Evolutionary conservation across 768 basidiomycete species (phyloP), one percentile per base, ranked within the genome.

Genomic region (Stropharia rugosoannulata): DNA sequence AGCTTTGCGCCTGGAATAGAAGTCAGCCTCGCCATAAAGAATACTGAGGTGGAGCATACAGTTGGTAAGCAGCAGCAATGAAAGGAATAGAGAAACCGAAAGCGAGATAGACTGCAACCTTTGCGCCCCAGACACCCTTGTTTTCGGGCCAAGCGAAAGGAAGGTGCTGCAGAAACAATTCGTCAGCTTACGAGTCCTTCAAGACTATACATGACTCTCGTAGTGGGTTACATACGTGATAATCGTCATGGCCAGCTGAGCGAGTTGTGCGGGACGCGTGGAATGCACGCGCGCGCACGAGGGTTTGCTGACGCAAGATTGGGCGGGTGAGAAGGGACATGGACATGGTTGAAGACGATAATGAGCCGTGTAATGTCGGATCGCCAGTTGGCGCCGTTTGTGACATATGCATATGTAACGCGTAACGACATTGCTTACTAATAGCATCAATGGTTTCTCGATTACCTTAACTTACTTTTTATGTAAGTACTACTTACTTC

Each of bases 81-180:
- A 91, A 84, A 25, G 89, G 89, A 58, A 90, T 81, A 54, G 79
- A 68, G 68, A 89, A 88, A 11, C 88, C 89, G 11, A 73, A 56
- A 12, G 67, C 46, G 53, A 91, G 75, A 69, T 75, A 83, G 5
- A 66, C 51, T 22, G 66, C 58, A 49, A 85, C 58, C 70, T 85
- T 87, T 47, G 71, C 45, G 4, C 68, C 85, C 55, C 83, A 85
- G 10, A 70, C 58, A n/a, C 62, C 57, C 62, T 80, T 84, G 54
- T 75, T 83, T 55, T 79, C 71, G 47, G 80, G 83, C 60, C 70
- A 79, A 54, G 69, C 69, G 69, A 85, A 87, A 13, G 83, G 84
- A 18, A 83, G 70, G 66, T 83, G 83, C 83, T 84, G 18, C 60
- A 25, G 42, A 54, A 35, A 49, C 43, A 22, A 50, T 29, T 44